A percentile compares a stretch with the other conserved stretches of the same genome.
Evolutionary conservation across 2,329 filamentous ascomycete genomes (phyloP).

Genomic region (Scedosporium minutisporum): DNA sequence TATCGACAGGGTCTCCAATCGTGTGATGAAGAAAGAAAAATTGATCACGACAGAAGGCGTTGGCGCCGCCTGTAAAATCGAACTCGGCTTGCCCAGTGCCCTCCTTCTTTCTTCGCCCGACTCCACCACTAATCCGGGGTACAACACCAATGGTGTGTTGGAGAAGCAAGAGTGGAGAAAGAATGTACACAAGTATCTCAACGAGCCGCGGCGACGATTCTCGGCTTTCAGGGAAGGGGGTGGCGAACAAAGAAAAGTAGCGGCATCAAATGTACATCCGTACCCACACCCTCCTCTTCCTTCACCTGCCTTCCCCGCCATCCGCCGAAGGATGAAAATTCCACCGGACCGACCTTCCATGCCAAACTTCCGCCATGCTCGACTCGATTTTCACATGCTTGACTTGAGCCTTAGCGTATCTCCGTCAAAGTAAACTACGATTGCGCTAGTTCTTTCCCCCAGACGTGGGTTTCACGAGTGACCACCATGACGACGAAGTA

Average conservation of each 20-base stretch:
- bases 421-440: too few species aligned
- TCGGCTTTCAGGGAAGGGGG: background rate
- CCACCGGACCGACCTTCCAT: too few species aligned
- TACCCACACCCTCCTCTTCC: slow-evolving; percentile 4
- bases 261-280: background rate
- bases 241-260: background rate
- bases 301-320: slow-evolving; percentile 6
- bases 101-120: background rate
- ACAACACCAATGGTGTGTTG: background rate
- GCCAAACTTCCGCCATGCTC: background rate
- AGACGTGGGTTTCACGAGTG: too few species aligned
- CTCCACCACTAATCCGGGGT: background rate
- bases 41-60: background rate
- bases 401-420: background rate
- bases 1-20: too few species aligned
- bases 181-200: background rate
- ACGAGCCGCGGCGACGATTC: background rate
- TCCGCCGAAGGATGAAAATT: background rate
- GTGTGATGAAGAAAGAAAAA: background rate
- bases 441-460: too few species aligned
- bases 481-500: too few species aligned
- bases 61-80: background rate
- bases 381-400: background rate
- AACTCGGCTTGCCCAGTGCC: background rate
- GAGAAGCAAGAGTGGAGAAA: background rate